Conservation (phyloP, 345 rosid species). For the Melaleuca alternifolia region DNA sequence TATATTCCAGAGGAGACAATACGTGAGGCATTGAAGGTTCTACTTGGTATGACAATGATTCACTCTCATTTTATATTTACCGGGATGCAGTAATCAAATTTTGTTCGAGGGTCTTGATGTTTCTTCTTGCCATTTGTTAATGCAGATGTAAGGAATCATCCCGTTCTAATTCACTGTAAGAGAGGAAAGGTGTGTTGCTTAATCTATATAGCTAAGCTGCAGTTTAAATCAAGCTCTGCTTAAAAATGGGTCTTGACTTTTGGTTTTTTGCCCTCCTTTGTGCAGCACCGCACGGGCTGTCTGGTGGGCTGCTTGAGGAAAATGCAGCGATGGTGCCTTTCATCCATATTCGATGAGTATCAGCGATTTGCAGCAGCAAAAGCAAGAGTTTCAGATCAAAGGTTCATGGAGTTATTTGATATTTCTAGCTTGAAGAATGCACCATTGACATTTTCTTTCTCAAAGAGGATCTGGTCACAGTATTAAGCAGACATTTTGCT, state of each 20-base stretch:
- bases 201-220: not conserved
- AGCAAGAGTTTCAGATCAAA: conserved; percentile 88
- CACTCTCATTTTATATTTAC: not conserved
- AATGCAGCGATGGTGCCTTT: conserved; percentile 77
- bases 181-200: conserved; percentile 65
- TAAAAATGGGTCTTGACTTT: not conserved
- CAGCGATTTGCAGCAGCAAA: conserved; percentile 86
- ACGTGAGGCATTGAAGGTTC: conserved; percentile 81
- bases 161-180: conserved; percentile 83
- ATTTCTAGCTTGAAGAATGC: conserved; percentile 54
- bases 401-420: conserved; percentile 88
- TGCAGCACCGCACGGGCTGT: conserved; percentile 95
- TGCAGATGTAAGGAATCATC: conserved; percentile 85
- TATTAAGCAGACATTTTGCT: conserved; percentile 4
- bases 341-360: conserved; percentile 85
- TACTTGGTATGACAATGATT: conserved; percentile 47
- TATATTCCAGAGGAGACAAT: conserved; percentile 70
- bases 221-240: not conserved
- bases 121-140: not conserved
- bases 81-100: not conserved
- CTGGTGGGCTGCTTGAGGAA: conserved; percentile 92
- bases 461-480: conserved; percentile 21
- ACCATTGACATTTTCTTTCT: conserved; percentile 66
- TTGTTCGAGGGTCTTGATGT: not conserved
- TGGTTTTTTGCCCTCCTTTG: not conserved